Conservation (phyloP, 2,329 filamentous ascomycete species). For the Apiospora phragmitis region DNA sequence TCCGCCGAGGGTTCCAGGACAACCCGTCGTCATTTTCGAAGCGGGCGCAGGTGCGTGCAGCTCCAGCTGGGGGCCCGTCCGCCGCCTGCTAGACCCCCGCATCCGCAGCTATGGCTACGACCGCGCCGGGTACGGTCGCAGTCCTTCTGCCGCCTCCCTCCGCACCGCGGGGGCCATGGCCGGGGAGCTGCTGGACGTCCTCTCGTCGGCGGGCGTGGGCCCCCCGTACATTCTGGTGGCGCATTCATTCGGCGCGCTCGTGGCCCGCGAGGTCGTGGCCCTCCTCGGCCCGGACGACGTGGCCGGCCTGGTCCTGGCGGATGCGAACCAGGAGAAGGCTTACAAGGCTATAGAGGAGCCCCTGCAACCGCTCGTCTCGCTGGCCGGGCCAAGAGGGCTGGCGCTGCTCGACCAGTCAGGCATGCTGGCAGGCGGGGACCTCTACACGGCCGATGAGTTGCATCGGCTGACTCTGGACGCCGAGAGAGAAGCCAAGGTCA, state of each 20-base stretch:
- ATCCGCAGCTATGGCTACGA: slow-evolving; percentile 16
- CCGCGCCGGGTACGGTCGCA: slow-evolving; percentile 14
- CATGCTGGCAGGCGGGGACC: not conserved
- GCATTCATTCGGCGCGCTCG: not conserved
- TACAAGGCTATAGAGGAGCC: not conserved
- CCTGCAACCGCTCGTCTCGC: not conserved
- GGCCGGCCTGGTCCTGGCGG: not conserved
- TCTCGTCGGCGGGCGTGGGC: not conserved
- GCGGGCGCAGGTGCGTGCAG: slow-evolving; percentile 11
- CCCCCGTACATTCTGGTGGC: not conserved
- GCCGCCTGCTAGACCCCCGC: slow-evolving; percentile 10
- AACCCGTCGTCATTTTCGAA: slow-evolving; percentile 15
- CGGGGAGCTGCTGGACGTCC: not conserved
- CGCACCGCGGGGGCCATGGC: not conserved
- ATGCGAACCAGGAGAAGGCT: not conserved
- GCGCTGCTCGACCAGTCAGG: slow-evolving; percentile 1
- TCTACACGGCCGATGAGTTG: not conserved
- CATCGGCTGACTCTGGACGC: not conserved
- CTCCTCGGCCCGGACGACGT: not conserved
- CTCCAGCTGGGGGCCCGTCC: slow-evolving; percentile 10
- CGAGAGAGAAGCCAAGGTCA: not conserved
- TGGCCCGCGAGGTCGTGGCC: not conserved
- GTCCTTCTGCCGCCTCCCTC: not conserved
- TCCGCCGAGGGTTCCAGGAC: not conserved
- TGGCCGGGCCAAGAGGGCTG: not conserved